Base-by-base conservation (phyloP, 441 rosid genomes). In the Eutrema salsugineum region DNA sequence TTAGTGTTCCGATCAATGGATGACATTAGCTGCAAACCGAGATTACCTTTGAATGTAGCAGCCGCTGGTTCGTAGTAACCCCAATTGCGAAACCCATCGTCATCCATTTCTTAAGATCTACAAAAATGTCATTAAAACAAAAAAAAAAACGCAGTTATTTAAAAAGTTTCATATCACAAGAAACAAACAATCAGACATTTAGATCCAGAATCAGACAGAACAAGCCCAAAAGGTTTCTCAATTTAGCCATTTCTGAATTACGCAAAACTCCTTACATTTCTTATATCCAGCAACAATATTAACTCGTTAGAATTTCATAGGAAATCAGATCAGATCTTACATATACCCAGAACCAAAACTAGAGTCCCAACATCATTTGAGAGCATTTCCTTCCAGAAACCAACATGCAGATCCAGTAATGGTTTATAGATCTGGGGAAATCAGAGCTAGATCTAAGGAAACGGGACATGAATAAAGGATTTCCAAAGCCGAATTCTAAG, bases 1-100 rank as follows among this genome's bases (percentile, higher is more conserved):
- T 90, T 92, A 7, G 89, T 83, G 76, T 91, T 91, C 10, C 89
- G 94, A 59, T 92, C 96, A 39, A 89, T 88, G 79, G 66, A 73
- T 0, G 97, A 64, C 96, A 89, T 86, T 44, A 91, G 93, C 83
- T 94, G 98, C 69, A 93, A 89, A 80, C 89, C 81, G n/a, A 88
- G 90, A 68, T 86, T 91, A 38, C 88, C 94, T 69, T 88, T 93
- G 60, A 85, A 88, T 16, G 89, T 55, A 38, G 79, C 36, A 20
- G 79, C 70, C 10, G 78, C 82, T 3, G 91, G 96, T 71, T 89
- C 94, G 81, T 89, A 91, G 80, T 87, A 93, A 62, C 98, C 97
- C 97, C 98, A 89, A 79, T 88, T 88, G 8, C 89, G 88, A 66
- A 77, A 72, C 0, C 89, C 85, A 79, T 93, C 94, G 4, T 87